Base-by-base conservation (phyloP, 2,329 filamentous ascomycete genomes). In the Sclerotiophoma versabilis region DNA sequence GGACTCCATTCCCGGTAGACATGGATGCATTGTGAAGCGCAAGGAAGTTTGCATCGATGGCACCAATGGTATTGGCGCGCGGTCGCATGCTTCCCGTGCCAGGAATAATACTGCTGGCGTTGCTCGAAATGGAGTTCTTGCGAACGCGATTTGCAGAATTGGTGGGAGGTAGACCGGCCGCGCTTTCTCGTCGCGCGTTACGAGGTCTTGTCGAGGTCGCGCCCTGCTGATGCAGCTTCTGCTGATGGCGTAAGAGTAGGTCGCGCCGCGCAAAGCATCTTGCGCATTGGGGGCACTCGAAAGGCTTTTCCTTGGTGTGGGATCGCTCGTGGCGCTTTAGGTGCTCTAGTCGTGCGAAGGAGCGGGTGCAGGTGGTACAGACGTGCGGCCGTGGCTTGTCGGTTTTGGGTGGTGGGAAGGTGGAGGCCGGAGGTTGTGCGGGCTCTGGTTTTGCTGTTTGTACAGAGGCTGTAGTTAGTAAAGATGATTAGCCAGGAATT, bases 281-380 rank as follows among this genome's bases (percentile, higher is more conserved):
- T 30, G 91, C 85, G 77, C 95, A 99, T 75, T 98, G 92, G 23
- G 92, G 91, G 70, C 95, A 99, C 77, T 97, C 92, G 68, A 99
- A 99, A 1, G 95, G 95, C 81, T 99, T 99, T 79, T 99, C 93
- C 76, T 99, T 97, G 37, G 93, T 97, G 74, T 97, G 93, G n/a
- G 92, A 96, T 59, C 95, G 87, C 79, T 98, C 95, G 77, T 99
- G 95, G 57, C 95, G 89, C 80, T 99, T 99, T 64, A 99, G 80
- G 75, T 99, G 95, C 79, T 99, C 95, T 66, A 99, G 80, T 57
- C 95, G 88, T 54, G 95, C 95, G 75, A 99, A 99, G 26, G 91
- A 96, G 62, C 95, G 88, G 69, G 88, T 86, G 76, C 95, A 99
- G 41, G 93, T 98, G 33, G 83, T 87, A 80, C 95, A 99, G 57